A percentile compares a stretch with the other conserved stretches of the same genome.
These are phyloP conservation scores for Ashbya aceris DNA, from an alignment of 1,139 yeast species.

Conservation along the genomic window DNA sequence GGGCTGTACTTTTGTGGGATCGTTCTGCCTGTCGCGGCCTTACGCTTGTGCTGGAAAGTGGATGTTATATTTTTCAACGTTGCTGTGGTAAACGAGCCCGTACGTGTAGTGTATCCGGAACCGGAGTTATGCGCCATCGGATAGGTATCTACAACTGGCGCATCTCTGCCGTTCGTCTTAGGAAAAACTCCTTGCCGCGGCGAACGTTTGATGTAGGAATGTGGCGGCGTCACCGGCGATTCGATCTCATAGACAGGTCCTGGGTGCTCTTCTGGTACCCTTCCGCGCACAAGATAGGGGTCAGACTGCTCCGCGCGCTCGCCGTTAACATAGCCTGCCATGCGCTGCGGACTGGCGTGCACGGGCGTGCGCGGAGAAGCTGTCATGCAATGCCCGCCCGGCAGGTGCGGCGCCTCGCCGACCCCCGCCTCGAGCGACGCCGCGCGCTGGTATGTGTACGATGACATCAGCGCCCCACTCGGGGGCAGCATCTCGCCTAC, in stretches of 20 bases:
- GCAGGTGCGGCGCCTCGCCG: too few relatives aligned
- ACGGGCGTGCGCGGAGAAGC: too few relatives aligned
- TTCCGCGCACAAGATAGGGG: too few relatives aligned
- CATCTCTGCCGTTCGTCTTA: constrained; percentile 13
- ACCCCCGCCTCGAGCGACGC: too few relatives aligned
- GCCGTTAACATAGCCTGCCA: too few relatives aligned
- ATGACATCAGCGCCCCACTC: too few relatives aligned
- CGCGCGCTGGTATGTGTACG: too few relatives aligned
- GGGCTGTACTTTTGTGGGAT: constrained; percentile 36
- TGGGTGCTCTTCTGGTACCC: too few relatives aligned
- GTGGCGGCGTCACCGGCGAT: constrained; percentile 15
- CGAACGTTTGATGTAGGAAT: constrained; percentile 24
- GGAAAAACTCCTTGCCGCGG: constrained; percentile 28
- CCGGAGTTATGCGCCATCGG: not conserved
- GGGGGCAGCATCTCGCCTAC: too few relatives aligned
- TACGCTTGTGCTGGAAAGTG: constrained; percentile 27
- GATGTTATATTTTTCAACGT: constrained; percentile 29
- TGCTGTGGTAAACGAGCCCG: constrained; percentile 30
- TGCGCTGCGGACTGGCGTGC: too few relatives aligned
- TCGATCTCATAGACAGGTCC: constrained; percentile 10
- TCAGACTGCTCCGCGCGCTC: too few relatives aligned
- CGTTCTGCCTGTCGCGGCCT: constrained; percentile 34
- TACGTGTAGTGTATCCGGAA: constrained; percentile 3
- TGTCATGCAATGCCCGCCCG: too few relatives aligned
- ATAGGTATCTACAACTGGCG: not conserved